Conservation (phyloP, 768 basidiomycete genomes). For the Phylloporus sp. region DNA sequence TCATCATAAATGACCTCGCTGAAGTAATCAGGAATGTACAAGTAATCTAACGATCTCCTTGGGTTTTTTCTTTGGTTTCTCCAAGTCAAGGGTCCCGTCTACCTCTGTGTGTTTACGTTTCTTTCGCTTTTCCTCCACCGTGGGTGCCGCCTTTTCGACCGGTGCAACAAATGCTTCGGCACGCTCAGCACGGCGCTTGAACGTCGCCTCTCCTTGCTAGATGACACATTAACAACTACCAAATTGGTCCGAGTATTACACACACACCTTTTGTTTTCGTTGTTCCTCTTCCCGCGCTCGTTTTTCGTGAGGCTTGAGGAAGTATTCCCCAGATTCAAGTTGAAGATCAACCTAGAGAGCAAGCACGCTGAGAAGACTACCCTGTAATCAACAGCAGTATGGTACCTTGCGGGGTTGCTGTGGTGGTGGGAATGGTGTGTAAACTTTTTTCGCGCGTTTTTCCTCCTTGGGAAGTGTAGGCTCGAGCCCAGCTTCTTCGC, state of each 20-base stretch:
- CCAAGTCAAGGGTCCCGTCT: slow-evolving; percentile 31
- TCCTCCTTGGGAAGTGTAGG: slow-evolving; percentile 36
- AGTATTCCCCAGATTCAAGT: slow-evolving; percentile 96
- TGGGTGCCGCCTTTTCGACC: slow-evolving; percentile 66
- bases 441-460: slow-evolving; percentile 78
- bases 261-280: slow-evolving; percentile 61
- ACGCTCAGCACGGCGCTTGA: slow-evolving; percentile 70
- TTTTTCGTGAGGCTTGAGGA: slow-evolving; percentile 89
- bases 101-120: slow-evolving; percentile 45
- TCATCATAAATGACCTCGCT: slow-evolving; percentile 16
- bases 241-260: neutral
- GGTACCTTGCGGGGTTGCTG: slow-evolving; percentile 88
- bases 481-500: slow-evolving; percentile 62
- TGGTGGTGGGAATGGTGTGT: slow-evolving; percentile 98
- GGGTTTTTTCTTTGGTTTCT: slow-evolving; percentile 41
- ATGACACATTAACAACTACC: slow-evolving; percentile 1
- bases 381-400: neutral
- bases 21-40: no score
- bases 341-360: slow-evolving; percentile 75
- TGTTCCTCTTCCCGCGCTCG: slow-evolving; percentile 66
- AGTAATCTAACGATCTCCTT: slow-evolving; percentile 19
- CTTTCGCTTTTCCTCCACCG: slow-evolving; percentile 75
- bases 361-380: slow-evolving; percentile 6
- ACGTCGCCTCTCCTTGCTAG: slow-evolving; percentile 77
- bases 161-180: slow-evolving; percentile 89